phyloP scores from a whole-genome alignment of 2,329 filamentous ascomycete species.

The Fusarium temperatum region DNA sequence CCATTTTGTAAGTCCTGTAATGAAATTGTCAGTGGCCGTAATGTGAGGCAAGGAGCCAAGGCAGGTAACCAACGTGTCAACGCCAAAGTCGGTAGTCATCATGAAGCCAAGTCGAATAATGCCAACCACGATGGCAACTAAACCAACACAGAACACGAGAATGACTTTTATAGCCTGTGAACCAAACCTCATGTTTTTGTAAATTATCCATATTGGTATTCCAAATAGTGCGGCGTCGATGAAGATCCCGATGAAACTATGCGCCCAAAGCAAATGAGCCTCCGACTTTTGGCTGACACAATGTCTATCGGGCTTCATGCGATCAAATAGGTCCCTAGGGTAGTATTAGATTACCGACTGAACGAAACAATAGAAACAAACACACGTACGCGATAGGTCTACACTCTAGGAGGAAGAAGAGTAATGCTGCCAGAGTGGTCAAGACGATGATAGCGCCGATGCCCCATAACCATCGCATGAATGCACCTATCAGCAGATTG shows the following conservation, averaged over 20 bases:
- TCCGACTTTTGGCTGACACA: background rate
- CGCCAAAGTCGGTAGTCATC: background rate
- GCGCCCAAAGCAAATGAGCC: background rate
- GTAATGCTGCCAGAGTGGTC: background rate
- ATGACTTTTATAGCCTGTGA: background rate
- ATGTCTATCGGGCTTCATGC: background rate
- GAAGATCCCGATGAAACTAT: background rate
- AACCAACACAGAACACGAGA: background rate
- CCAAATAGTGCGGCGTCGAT: background rate
- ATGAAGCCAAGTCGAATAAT: background rate
- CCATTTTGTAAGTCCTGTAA: background rate
- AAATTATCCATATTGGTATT: background rate
- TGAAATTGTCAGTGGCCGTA: rapidly evolving
- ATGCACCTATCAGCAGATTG: background rate
- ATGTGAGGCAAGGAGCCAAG: rapidly evolving
- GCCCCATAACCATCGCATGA: background rate
- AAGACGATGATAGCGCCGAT: background rate
- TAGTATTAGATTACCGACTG: rapidly evolving
- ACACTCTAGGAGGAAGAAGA: background rate
- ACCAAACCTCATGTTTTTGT: background rate
- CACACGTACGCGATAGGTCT: background rate
- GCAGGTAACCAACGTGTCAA: background rate
- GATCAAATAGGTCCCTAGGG: background rate
- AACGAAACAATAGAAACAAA: rapidly evolving
- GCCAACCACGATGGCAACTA: background rate